These are phyloP conservation scores for Terana coerulea DNA, from an alignment of 768 basidiomycete genomes.

Conservation along the genomic window DNA sequence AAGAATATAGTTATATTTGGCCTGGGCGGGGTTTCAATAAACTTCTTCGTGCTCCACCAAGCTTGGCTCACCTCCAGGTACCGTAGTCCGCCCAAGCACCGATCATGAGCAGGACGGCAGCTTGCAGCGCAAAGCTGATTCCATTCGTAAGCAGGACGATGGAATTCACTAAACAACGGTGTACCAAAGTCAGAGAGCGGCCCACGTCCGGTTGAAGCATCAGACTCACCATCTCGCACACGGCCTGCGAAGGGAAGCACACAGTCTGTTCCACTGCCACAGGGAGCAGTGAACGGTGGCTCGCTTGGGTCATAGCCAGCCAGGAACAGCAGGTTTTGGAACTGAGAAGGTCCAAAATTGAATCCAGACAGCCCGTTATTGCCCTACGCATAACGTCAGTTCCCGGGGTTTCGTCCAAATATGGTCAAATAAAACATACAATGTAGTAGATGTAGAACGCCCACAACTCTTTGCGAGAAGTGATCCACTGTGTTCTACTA, in stretches of 20 bases:
- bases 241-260: conserved; percentile 64
- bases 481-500: conserved; percentile 26
- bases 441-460: conserved; percentile 29
- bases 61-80: conserved; percentile 54
- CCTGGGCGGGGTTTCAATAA: conserved; percentile 28
- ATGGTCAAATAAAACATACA: conserved; percentile 12
- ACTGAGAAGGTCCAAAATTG: conserved; percentile 73
- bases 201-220: too few relatives aligned
- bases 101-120: conserved; percentile 56
- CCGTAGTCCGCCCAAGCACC: conserved; percentile 85
- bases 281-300: conserved; percentile 49
- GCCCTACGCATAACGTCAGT: conserved; percentile 33
- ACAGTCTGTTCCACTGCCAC: conserved; percentile 46
- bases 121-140: conserved; percentile 75
- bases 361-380: conserved; percentile 68
- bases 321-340: conserved; percentile 68
- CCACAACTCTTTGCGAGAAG: conserved; percentile 40
- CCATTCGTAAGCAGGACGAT: conserved; percentile 79
- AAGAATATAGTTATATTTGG: conserved; percentile 79
- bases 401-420: background rate
- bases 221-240: conserved; percentile 52
- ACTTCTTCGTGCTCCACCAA: background rate
- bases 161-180: conserved; percentile 52
- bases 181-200: background rate
- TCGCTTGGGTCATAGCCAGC: conserved; percentile 70